Evolutionary conservation across 139 green algal species (phyloP).

Genomic region (Zygnema cylindricum): DNA sequence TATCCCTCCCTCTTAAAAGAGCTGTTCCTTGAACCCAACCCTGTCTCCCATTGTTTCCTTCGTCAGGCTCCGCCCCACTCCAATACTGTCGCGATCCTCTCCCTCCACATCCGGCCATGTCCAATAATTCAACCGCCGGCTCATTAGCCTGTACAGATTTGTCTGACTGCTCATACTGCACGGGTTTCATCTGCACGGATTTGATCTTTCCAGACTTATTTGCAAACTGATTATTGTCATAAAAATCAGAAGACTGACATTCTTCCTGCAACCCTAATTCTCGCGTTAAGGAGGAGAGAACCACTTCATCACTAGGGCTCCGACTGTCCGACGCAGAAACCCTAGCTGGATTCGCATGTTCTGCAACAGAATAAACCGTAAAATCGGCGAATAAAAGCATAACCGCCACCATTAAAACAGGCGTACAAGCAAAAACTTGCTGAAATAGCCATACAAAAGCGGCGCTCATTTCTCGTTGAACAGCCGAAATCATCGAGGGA

Average conservation of each 20-base stretch:
- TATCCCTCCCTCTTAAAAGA: neutral
- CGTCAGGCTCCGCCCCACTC: neutral
- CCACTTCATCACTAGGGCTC: neutral
- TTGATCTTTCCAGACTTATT: no score
- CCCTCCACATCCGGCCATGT: neutral
- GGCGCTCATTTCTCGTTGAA: conserved; percentile 22
- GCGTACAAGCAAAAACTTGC: conserved; percentile 36
- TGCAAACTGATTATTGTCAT: no score
- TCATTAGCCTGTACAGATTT: neutral
- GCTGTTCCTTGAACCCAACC: neutral
- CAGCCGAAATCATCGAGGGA: neutral
- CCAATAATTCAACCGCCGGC: neutral
- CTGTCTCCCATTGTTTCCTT: neutral
- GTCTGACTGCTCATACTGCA: neutral
- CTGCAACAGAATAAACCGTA: conserved; percentile 17
- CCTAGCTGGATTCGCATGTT: conserved; percentile 15
- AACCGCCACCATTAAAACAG: conserved; percentile 29
- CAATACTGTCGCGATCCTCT: neutral
- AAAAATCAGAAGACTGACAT: neutral
- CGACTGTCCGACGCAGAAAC: no score
- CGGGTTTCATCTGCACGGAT: no score
- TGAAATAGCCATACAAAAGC: conserved; percentile 48
- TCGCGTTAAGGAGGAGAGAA: no score
- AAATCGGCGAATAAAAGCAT: conserved; percentile 41
- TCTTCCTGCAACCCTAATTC: neutral